Conservation (phyloP, 768 basidiomycete species). For the Russula sp. region DNA sequence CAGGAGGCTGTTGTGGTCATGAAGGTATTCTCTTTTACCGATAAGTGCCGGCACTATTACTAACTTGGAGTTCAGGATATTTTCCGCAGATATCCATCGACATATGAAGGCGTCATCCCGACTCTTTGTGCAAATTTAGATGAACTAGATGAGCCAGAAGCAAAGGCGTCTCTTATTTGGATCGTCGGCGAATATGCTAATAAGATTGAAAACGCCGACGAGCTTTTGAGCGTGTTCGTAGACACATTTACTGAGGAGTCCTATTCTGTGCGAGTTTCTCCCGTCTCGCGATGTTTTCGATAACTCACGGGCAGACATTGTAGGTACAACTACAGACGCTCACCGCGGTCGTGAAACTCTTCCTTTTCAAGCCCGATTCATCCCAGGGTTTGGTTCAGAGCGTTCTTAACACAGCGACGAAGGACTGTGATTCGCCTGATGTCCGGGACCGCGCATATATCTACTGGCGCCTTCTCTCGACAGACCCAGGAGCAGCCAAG, state of each 20-base stretch:
- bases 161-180: conserved; percentile 97
- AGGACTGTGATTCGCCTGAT: conserved; percentile 95
- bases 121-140: conserved; percentile 93
- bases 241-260: conserved; percentile 93
- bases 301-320: neutral
- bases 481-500: conserved; percentile 94
- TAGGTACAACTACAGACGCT: conserved; percentile 70
- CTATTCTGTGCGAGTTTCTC: conserved; percentile 61
- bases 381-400: conserved; percentile 90
- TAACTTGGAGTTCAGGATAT: conserved; percentile 64
- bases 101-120: conserved; percentile 96
- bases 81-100: conserved; percentile 94
- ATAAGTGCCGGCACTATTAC: neutral
- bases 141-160: conserved; percentile 96
- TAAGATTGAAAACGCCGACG: conserved; percentile 90
- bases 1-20: conserved; percentile 98
- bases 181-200: conserved; percentile 98
- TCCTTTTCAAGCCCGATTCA: conserved; percentile 90
- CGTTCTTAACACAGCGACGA: conserved; percentile 92
- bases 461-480: conserved; percentile 93
- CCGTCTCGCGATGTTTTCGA: neutral
- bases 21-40: conserved; percentile 59
- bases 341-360: conserved; percentile 95
- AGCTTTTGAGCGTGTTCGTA: conserved; percentile 85
- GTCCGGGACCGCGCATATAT: conserved; percentile 97